These are phyloP conservation scores for Ophiostoma himal-ulmi DNA, from an alignment of 2,329 filamentous ascomycete genomes.

Conservation along the genomic window DNA sequence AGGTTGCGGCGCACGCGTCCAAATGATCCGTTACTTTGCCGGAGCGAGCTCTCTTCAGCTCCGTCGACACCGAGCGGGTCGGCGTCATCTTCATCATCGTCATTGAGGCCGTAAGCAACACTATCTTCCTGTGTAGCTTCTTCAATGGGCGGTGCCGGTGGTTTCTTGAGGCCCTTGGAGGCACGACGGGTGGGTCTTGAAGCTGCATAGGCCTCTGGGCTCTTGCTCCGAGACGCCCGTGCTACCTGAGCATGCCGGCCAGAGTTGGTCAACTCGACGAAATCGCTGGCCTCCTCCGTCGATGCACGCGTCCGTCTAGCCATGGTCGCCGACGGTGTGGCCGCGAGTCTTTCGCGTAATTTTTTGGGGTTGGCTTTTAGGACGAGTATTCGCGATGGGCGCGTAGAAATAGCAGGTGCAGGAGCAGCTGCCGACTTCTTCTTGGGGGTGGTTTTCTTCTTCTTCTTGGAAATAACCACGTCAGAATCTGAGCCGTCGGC, in stretches of 20 bases:
- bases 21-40: not conserved
- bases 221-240: constrained; percentile 49
- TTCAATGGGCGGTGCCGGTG: constrained; percentile 39
- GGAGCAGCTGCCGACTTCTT: constrained; percentile 2
- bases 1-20: constrained; percentile 6
- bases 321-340: constrained; percentile 23
- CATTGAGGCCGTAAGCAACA: constrained; percentile 22
- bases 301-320: constrained; percentile 49
- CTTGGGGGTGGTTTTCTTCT: constrained; percentile 30
- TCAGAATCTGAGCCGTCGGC: constrained; percentile 34
- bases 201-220: constrained; percentile 46
- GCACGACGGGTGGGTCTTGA: constrained; percentile 42
- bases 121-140: constrained; percentile 47
- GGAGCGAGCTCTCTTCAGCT: not conserved
- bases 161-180: constrained; percentile 46
- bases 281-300: constrained; percentile 51
- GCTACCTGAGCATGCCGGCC: constrained; percentile 50
- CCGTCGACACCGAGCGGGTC: not conserved
- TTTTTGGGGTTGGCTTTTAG: constrained; percentile 28
- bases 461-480: constrained; percentile 37
- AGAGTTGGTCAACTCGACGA: constrained; percentile 55
- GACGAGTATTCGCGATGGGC: constrained; percentile 30
- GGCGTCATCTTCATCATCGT: constrained; percentile 23
- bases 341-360: constrained; percentile 17
- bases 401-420: constrained; percentile 13